Conservation (phyloP, 805 yeast species). For the Torulaspora gathmanii region DNA sequence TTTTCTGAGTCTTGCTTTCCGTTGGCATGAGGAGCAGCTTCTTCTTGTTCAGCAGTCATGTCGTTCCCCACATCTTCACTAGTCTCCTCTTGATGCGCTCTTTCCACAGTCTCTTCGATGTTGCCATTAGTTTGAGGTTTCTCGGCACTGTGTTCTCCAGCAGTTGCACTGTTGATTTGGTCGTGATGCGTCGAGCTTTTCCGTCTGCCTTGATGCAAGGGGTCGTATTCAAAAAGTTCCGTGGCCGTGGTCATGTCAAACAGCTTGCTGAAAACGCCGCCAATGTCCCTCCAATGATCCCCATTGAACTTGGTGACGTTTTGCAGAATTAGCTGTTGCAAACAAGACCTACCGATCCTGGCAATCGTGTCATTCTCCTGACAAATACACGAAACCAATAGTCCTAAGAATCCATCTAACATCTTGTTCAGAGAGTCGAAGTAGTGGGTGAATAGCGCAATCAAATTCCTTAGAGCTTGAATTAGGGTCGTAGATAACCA, state of each 20-base stretch:
- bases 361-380: constrained; percentile 97
- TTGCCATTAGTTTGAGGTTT: constrained; percentile 32
- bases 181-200: constrained; percentile 11
- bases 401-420: constrained; percentile 71
- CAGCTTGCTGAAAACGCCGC: constrained; percentile 57
- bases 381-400: constrained; percentile 82
- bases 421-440: constrained; percentile 70
- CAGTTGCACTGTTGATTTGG: constrained; percentile 3
- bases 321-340: constrained; percentile 71
- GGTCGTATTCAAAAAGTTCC: constrained; percentile 63
- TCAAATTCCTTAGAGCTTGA: constrained; percentile 87
- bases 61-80: constrained; percentile 38
- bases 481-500: constrained; percentile 96
- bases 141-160: constrained; percentile 11
- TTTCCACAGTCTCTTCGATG: constrained; percentile 32
- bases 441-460: constrained; percentile 75
- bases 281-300: constrained; percentile 71
- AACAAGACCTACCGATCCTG: constrained; percentile 85
- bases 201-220: constrained; percentile 36
- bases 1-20: constrained; percentile 2
- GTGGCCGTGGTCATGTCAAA: constrained; percentile 82
- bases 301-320: constrained; percentile 61
- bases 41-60: constrained; percentile 22
- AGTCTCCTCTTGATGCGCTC: constrained; percentile 34
- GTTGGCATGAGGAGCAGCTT: constrained; percentile 3